phyloP scores from a whole-genome alignment of 352 stramenopile species.

The Globisporangium yorkense region DNA sequence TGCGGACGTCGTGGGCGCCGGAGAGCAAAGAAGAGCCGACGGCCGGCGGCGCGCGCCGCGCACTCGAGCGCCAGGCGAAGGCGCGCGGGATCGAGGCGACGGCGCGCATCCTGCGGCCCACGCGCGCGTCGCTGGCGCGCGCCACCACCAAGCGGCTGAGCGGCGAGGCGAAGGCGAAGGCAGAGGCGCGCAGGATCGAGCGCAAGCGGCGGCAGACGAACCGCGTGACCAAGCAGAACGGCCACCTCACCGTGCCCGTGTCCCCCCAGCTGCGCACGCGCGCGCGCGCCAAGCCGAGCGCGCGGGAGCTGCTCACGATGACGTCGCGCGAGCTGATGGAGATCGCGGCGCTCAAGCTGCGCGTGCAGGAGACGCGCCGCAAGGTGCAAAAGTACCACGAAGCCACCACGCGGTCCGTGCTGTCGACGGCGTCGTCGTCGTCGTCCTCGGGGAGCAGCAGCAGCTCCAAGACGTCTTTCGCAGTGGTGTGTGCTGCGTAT shows the following conservation, averaged over 20 bases:
- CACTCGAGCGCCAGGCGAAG: constrained; percentile 29
- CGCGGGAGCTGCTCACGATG: constrained; percentile 38
- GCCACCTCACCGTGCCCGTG: constrained; percentile 56
- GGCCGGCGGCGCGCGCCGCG: constrained; percentile 24
- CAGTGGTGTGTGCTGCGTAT: constrained; percentile 14
- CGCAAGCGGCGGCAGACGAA: constrained; percentile 23
- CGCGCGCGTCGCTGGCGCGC: constrained; percentile 42
- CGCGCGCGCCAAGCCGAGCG: constrained; percentile 25
- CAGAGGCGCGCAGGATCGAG: constrained; percentile 26
- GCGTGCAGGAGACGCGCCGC: constrained; percentile 42
- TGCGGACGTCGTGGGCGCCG: constrained; percentile 8
- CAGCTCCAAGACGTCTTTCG: constrained; percentile 34
- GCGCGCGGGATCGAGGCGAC: constrained; percentile 50
- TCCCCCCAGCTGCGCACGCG: constrained; percentile 57
- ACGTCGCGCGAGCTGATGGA: constrained; percentile 73
- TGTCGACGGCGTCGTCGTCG: constrained; percentile 1
- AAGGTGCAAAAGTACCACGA: constrained; percentile 69
- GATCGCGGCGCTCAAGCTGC: constrained; percentile 62
- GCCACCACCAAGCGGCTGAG: constrained; percentile 36
- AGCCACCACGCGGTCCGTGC: constrained; percentile 34
- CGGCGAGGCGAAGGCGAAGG: constrained; percentile 34
- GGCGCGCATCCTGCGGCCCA: constrained; percentile 56
- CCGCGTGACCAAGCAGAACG: constrained; percentile 46
- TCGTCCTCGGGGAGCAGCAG: constrained; percentile 2
- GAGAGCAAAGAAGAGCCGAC: not conserved